These are phyloP conservation scores for Xylaria curta DNA, from an alignment of 495 filamentous ascomycete species.

Conservation along the genomic window DNA sequence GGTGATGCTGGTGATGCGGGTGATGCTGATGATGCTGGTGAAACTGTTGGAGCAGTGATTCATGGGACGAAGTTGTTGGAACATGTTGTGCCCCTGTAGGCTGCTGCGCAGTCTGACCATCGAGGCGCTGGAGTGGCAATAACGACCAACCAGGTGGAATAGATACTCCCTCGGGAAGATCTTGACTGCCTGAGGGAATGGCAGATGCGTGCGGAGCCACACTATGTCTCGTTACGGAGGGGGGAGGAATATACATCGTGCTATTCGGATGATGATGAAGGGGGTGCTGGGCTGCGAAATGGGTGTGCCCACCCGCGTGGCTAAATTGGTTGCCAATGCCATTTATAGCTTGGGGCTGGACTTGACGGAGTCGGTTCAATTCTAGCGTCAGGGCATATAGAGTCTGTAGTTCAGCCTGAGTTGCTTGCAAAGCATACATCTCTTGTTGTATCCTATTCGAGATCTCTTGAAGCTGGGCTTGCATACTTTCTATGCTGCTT, in stretches of 20 bases:
- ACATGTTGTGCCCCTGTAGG: conserved; percentile 29
- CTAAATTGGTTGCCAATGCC: conserved; percentile 30
- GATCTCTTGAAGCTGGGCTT: conserved; percentile 64
- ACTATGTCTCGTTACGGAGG: conserved; percentile 50
- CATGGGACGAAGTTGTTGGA: conserved; percentile 27
- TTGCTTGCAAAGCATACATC: conserved; percentile 39
- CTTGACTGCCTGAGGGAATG: conserved; percentile 68
- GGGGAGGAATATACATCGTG: conserved; percentile 39
- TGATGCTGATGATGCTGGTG: background rate
- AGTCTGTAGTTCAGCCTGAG: conserved; percentile 63
- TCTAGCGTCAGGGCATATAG: conserved; percentile 57
- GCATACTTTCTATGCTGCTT: conserved; percentile 47
- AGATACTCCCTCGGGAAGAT: conserved; percentile 73
- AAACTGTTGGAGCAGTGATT: conserved; percentile 11
- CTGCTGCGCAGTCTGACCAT: conserved; percentile 41
- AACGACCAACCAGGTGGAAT: conserved; percentile 81
- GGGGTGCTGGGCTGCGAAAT: conserved; percentile 29
- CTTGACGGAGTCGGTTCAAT: conserved; percentile 46
- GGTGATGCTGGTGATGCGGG: too few species aligned
- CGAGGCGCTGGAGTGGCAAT: conserved; percentile 67
- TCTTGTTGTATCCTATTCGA: conserved; percentile 73
- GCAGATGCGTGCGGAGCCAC: conserved; percentile 49
- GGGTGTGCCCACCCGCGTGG: conserved; percentile 31
- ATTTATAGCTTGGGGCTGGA: conserved; percentile 39
- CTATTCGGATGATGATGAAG: conserved; percentile 29